A percentile compares a stretch with the other conserved stretches of the same genome.
Evolutionary conservation across 1,284 basidiomycete species (phyloP).

Genomic region (Sphagnurus paluster): DNA sequence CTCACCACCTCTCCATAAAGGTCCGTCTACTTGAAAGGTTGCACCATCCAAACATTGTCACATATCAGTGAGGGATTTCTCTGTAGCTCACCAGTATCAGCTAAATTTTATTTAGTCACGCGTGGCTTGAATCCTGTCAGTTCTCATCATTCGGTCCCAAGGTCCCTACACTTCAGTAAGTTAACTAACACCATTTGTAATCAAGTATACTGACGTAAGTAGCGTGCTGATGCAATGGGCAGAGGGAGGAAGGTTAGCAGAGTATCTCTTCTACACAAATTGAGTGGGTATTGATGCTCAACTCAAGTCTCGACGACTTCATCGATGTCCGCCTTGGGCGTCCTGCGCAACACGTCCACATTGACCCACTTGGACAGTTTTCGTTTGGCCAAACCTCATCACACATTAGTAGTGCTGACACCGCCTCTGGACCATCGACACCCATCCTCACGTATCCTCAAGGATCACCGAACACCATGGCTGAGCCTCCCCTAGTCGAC

Average conservation of each 20-base stretch:
- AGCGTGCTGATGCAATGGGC: constrained; percentile 95
- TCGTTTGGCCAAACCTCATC: constrained; percentile 22
- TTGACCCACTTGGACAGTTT: constrained; percentile 39
- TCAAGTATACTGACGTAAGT: constrained; percentile 4
- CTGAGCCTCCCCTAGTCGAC: constrained; percentile 19
- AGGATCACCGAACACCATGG: constrained; percentile 12
- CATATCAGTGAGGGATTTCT: constrained; percentile 76
- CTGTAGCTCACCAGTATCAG: background rate
- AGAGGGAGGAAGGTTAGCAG: constrained; percentile 68
- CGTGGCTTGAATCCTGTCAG: constrained; percentile 86
- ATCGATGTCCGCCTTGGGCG: constrained; percentile 75
- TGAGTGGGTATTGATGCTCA: background rate
- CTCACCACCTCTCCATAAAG: constrained; percentile 29
- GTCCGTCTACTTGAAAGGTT: constrained; percentile 84
- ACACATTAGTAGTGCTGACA: background rate
- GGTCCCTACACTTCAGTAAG: constrained; percentile 80
- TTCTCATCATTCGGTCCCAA: constrained; percentile 86
- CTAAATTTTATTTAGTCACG: constrained; percentile 48
- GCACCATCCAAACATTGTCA: constrained; percentile 89
- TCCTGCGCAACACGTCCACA: constrained; percentile 44
- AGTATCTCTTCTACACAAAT: background rate
- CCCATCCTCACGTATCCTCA: too few relatives aligned
- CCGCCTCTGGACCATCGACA: constrained; percentile 26
- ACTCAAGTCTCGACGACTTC: constrained; percentile 72
- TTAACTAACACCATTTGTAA: constrained; percentile 6